Base-by-base conservation (phyloP, 306 rosid species). In the Pyrus betulifolia region DNA sequence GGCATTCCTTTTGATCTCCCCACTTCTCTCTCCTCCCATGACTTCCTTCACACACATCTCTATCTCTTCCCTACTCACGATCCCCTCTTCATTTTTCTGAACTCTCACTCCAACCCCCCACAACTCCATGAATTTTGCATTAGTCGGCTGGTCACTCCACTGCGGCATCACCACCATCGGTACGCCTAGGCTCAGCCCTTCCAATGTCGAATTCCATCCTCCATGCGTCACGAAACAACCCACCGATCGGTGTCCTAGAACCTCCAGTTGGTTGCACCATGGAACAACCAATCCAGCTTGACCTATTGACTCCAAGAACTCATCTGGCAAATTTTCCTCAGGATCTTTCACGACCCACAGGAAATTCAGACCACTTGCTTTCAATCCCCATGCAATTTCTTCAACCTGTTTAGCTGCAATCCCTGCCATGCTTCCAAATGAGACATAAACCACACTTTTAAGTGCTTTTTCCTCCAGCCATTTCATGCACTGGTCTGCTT, bases 121-220 rank as follows among this genome's bases (percentile, higher is more conserved):
- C 42, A 84, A 69, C 69, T 86, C 81, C 22, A 84, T 76, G 21
- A 84, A 80, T 76, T 86, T 88, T 7, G 86, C 88, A 63, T 78
- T 84, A 4, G 79, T 86, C 2, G 86, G 84, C 75, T 86, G 87
- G 72, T 88, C 89, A 1, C 82, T 85, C 91, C 85, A 77, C 70
- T 84, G 87, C 2, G 85, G 86, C 83, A 86, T 71, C 17, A 70
- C 83, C 55, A 88, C 83, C 83, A 88, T 79, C 1, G 90, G 87
- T 69, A 88, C 81, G 23, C 88, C 87, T 10, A 80, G 73, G 79
- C 88, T 76, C 76, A 84, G 8, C 11, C 82, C 88, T 57, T 87
- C 87, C 5, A 85, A 51, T 63, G 83, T 76, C 1, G 89, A 87
- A 80, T 85, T 88, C 91, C 91, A 88, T 7, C 91, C 87, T 6